Base-by-base conservation (phyloP, 2,329 filamentous ascomycete species). In the Chaetomiaceae sp. region DNA sequence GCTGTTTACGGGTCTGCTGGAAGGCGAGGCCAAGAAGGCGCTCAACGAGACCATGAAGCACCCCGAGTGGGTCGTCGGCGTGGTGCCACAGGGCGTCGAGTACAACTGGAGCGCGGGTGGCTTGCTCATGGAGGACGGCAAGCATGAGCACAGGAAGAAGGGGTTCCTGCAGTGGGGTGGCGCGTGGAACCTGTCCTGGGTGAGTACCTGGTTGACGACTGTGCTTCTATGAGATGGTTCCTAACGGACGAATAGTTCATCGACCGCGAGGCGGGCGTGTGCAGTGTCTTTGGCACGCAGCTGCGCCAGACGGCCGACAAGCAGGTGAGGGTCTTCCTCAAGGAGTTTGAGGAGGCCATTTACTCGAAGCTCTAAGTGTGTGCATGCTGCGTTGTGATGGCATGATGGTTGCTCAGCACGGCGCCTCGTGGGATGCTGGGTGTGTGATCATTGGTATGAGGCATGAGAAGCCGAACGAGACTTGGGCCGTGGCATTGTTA, bases 31-130 rank as follows among this genome's bases (percentile, higher is more conserved):
- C 17, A 52, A 48, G 20, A 8, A 22, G 11, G 52, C 48, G 19
- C 41, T 59, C 19, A 42, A 49, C n/a, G 35, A 53, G 30, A 38
- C 29, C n/a, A n/a, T 56, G 24, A 39, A 48, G 37, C 34, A 44
- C 26, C 50, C 56, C 1, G 42, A 46, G 4, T 60, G 58, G 58
- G 53, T 57, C n/a, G 57, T 57, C 1, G 53, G 55, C 0, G 41
- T 35, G 14, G 41, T 59, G 12, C 53, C 58, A 17, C 49, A 47
- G n/a, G 43, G 29, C 27, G 22, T 42, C 15, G 51, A 56, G 33
- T 60, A 60, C 39, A 53, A 60, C 46, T 59, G 55, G 55, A 51
- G 53, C n/a, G 36, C 49, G 14, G 59, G 52, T 18, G 59, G 58
- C 10, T 29, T 59, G 44, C 26, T 60, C 24, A 46, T 56, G 9